phyloP scores from a whole-genome alignment of 257 asterid species.

The Striga asiatica region DNA sequence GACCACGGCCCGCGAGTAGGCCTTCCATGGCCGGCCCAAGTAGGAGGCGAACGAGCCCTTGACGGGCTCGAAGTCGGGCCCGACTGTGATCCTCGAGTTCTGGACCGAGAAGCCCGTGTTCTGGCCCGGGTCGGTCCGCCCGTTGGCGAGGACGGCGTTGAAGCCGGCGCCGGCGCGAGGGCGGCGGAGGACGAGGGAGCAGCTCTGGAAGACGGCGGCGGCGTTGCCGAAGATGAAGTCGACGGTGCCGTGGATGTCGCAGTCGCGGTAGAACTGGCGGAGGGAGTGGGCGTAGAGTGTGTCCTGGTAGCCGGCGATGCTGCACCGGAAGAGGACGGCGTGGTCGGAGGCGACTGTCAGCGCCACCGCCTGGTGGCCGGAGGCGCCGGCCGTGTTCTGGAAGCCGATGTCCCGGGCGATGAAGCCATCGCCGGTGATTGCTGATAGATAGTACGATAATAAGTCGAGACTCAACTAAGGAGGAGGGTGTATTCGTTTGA shows the following conservation, averaged over 20 bases:
- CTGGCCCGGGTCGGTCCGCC: slow-evolving; percentile 44
- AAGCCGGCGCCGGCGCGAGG: slow-evolving; percentile 27
- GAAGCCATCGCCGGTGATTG: slow-evolving; percentile 37
- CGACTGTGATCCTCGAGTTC: slow-evolving; percentile 29
- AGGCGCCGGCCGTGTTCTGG: slow-evolving; percentile 53
- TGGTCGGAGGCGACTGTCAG: slow-evolving; percentile 40
- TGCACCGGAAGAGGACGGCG: slow-evolving; percentile 41
- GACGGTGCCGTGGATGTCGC: slow-evolving; percentile 40
- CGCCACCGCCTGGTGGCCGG: slow-evolving; percentile 45
- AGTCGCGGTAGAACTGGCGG: slow-evolving; percentile 42
- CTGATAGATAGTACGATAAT: slow-evolving; percentile 10
- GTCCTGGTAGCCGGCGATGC: slow-evolving; percentile 46
- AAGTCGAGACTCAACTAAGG: too few relatives aligned
- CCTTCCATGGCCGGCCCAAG: slow-evolving; percentile 46
- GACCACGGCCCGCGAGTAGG: slow-evolving; percentile 35
- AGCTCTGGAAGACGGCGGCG: slow-evolving; percentile 33
- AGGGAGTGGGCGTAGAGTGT: slow-evolving; percentile 53
- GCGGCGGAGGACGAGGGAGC: slow-evolving; percentile 45
- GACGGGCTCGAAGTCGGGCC: slow-evolving; percentile 29
- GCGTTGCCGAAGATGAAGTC: slow-evolving; percentile 62
- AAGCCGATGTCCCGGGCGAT: slow-evolving; percentile 46
- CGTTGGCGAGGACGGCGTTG: slow-evolving; percentile 55
- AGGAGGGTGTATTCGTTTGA: too few relatives aligned
- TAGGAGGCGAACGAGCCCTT: slow-evolving; percentile 24
- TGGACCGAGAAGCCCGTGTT: slow-evolving; percentile 50